A percentile compares a stretch with the other conserved stretches of the same genome.
Evolutionary conservation across 345 rosid species (phyloP).

Genomic region (Lumnitzera racemosa): DNA sequence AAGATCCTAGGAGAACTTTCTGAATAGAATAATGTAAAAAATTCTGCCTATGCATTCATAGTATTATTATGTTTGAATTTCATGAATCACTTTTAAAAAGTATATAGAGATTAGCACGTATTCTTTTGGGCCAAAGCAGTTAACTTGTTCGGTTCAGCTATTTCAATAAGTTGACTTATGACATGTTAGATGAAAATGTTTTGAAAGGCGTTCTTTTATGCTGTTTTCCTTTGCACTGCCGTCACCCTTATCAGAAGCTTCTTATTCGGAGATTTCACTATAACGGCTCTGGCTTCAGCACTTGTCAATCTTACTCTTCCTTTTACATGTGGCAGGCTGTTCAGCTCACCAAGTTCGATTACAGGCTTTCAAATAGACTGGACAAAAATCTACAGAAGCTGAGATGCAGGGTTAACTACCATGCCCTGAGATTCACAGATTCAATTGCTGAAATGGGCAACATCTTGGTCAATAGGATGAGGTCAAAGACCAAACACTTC

Average conservation of each 20-base stretch:
- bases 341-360: conserved; percentile 89
- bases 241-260: background rate
- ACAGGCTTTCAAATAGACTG: conserved; percentile 70
- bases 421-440: conserved; percentile 64
- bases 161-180: background rate
- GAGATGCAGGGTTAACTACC: conserved; percentile 91
- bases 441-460: conserved; percentile 59
- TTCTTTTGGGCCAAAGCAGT: too few species aligned
- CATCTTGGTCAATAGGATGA: conserved; percentile 62
- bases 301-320: conserved; percentile 3
- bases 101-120: too few species aligned
- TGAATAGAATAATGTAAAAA: too few species aligned
- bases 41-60: too few species aligned
- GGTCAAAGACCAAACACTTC: conserved; percentile 51
- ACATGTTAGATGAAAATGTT: background rate
- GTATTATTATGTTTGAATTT: too few species aligned
- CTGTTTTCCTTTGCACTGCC: background rate
- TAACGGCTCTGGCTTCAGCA: background rate
- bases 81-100: too few species aligned
- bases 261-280: too few species aligned
- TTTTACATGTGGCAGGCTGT: conserved; percentile 47
- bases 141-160: too few species aligned
- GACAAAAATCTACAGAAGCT: conserved; percentile 72
- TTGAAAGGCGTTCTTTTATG: background rate
- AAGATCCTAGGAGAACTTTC: too few species aligned